These are phyloP conservation scores for Xerocomellus intermedius DNA, from an alignment of 768 basidiomycete species.

Conservation along the genomic window DNA sequence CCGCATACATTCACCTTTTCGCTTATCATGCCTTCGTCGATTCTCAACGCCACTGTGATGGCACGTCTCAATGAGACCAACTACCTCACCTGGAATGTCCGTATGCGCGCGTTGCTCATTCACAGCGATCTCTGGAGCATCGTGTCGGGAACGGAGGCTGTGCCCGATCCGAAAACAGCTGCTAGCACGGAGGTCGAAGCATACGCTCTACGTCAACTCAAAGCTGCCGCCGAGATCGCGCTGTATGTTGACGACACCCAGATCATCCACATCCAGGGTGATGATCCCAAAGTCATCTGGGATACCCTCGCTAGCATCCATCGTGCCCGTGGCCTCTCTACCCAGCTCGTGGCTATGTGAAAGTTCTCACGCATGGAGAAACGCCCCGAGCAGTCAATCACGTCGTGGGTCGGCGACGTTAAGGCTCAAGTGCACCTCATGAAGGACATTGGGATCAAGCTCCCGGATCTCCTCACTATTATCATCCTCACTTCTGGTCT, in stretches of 20 bases:
- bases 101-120: no score
- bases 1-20: no score
- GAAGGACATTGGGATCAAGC: not conserved
- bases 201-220: not conserved
- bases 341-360: not conserved
- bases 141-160: not conserved
- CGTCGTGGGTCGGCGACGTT: not conserved
- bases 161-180: not conserved
- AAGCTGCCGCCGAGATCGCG: not conserved
- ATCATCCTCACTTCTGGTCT: not conserved
- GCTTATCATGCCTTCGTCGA: no score
- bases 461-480: not conserved
- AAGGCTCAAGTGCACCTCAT: not conserved
- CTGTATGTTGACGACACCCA: not conserved
- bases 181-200: not conserved
- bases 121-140: no score
- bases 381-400: not conserved
- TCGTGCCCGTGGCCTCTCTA: not conserved
- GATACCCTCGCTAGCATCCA: not conserved
- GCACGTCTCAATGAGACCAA: no score
- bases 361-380: not conserved
- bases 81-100: no score
- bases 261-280: not conserved
- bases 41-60: no score
- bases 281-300: not conserved